Evolutionary conservation across 2,329 filamentous ascomycete species (phyloP).

Genomic region (Ascochyta lentis): DNA sequence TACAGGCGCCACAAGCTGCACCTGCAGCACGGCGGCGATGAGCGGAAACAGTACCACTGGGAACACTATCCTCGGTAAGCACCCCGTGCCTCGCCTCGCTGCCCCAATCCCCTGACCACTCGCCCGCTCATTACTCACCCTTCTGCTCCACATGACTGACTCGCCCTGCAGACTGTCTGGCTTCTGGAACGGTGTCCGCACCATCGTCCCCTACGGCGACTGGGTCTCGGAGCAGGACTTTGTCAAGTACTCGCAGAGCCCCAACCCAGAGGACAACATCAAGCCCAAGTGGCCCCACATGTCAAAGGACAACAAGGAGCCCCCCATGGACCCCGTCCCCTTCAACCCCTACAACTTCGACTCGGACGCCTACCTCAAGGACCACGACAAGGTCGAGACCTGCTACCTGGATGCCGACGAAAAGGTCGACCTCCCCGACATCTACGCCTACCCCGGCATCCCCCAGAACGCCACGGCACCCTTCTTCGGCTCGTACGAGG

Average conservation of each 20-base stretch:
- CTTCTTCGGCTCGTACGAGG: constrained; percentile 57
- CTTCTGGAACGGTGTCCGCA: constrained; percentile 58
- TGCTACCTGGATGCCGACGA: constrained; percentile 70
- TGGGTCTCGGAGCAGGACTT: constrained; percentile 54
- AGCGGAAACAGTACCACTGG: constrained; percentile 52
- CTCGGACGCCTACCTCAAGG: constrained; percentile 53
- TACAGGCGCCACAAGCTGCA: constrained; percentile 48
- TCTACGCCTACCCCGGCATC: constrained; percentile 68
- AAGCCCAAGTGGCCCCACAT: constrained; percentile 46
- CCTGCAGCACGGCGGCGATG: constrained; percentile 42
- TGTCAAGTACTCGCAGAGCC: constrained; percentile 50
- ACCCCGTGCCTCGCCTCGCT: not conserved
- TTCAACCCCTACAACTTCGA: constrained; percentile 57
- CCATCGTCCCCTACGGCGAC: constrained; percentile 52
- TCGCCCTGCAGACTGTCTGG: constrained; percentile 49
- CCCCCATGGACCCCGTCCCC: constrained; percentile 48
- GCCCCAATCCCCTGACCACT: no score
- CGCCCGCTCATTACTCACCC: no score
- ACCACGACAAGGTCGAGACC: constrained; percentile 61
- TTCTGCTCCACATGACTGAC: not conserved
- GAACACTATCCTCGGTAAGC: constrained; percentile 53
- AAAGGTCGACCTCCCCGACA: constrained; percentile 63
- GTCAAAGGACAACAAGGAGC: constrained; percentile 47
- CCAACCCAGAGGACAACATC: constrained; percentile 47
- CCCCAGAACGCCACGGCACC: constrained; percentile 58